Evolutionary conservation across 441 rosid species (phyloP).

Genomic region (Theobroma grandiflorum): DNA sequence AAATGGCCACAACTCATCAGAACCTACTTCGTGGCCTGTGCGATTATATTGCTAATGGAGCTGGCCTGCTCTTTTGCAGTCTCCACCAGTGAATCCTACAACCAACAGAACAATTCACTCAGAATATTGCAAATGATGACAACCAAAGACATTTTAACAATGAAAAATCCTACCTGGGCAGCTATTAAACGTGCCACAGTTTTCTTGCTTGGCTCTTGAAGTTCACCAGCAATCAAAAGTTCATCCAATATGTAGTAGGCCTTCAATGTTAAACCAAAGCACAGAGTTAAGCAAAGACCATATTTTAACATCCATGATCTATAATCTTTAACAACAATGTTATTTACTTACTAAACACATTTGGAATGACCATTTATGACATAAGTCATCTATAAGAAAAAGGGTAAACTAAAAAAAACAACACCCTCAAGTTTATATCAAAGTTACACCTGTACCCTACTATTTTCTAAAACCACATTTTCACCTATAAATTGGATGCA

Average conservation of each 20-base stretch:
- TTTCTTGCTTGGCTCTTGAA: constrained; percentile 99
- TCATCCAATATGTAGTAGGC: constrained; percentile 87
- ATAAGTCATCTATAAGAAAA: background rate
- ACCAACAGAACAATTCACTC: constrained; percentile 9
- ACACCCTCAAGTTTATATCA: background rate
- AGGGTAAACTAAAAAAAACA: background rate
- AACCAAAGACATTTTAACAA: background rate
- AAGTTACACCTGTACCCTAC: background rate
- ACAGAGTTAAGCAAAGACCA: constrained; percentile 17
- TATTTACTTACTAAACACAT: background rate
- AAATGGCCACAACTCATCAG: constrained; percentile 14
- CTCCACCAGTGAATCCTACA: constrained; percentile 75
- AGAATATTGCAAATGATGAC: constrained; percentile 18
- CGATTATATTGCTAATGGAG: constrained; percentile 71
- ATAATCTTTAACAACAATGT: background rate
- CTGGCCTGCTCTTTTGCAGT: constrained; percentile 72
- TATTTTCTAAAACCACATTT: background rate
- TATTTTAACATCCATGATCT: constrained; percentile 20
- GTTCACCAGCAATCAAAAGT: constrained; percentile 93
- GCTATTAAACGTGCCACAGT: constrained; percentile 84
- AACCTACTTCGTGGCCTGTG: constrained; percentile 71
- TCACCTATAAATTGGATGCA: background rate
- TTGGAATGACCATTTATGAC: background rate
- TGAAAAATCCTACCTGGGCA: constrained; percentile 67
- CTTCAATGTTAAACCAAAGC: constrained; percentile 39